Evolutionary conservation across 1,284 basidiomycete species (phyloP), one percentile per base, ranked within the genome.

Genomic region (Tetrapyrgos nigripes): DNA sequence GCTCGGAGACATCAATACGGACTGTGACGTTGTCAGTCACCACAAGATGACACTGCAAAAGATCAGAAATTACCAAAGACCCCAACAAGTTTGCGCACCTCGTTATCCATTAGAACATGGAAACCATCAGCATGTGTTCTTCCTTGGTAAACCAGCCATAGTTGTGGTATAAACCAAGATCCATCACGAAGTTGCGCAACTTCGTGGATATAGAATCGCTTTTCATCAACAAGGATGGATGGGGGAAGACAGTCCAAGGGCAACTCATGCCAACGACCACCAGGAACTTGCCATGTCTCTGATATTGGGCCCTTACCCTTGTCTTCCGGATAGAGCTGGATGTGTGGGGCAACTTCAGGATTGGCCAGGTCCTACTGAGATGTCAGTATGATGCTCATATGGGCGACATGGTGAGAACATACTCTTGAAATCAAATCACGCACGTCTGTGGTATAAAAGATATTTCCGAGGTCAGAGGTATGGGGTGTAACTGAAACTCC

Each of bases 321-420:
- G 1, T 73, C 55, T 43, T 76, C 72, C 3, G 72, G 72, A 60
- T 75, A 76, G 0, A 71, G 33, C 11, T 68, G 63, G 1, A 78
- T 66, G 28, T 68, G 60, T 28, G 63, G 56, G 0, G 68, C 62
- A 0, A 76, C 70, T 3, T 70, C 47, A 0, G 75, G 75, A 62
- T 78, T 77, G 13, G 70, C 65, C 62, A 67, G 76, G 48, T 77
- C 73, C 75, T 77, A 44, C n/a, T n/a, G n/a, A n/a, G n/a, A n/a
- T n/a, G n/a, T n/a, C n/a, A n/a, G n/a, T n/a, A n/a, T n/a, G n/a
- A n/a, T n/a, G n/a, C n/a, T n/a, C n/a, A n/a, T n/a, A n/a, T n/a
- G n/a, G n/a, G n/a, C n/a, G n/a, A n/a, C n/a, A n/a, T n/a, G n/a
- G n/a, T n/a, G n/a, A n/a, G n/a, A n/a, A n/a, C n/a, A n/a, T n/a